phyloP scores from a whole-genome alignment of 805 yeast genomes.

The Candida multigemmis region DNA sequence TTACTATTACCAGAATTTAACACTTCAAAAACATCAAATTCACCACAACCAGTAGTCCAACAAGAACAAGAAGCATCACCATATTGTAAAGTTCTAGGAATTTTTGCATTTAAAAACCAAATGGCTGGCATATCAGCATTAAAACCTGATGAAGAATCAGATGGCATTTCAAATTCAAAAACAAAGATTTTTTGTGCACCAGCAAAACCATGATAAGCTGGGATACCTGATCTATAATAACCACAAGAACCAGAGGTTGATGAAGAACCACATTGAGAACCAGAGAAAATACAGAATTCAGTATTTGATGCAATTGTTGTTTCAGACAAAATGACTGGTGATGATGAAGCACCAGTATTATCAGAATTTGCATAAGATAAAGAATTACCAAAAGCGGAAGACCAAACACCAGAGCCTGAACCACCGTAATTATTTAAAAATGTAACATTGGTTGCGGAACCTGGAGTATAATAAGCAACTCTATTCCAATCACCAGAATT shows the following conservation, averaged over 20 bases:
- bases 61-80: slow-evolving; percentile 83
- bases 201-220: slow-evolving; percentile 91
- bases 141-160: slow-evolving; percentile 36
- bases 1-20: slow-evolving; percentile 67
- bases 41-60: slow-evolving; percentile 98
- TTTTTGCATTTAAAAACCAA: slow-evolving; percentile 91
- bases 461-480: slow-evolving; percentile 67
- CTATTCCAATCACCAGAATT: slow-evolving; percentile 61
- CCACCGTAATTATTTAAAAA: slow-evolving; percentile 91
- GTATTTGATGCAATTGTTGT: slow-evolving; percentile 60
- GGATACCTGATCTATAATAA: slow-evolving; percentile 73
- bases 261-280: slow-evolving; percentile 43
- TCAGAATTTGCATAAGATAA: slow-evolving; percentile 75
- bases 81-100: slow-evolving; percentile 95
- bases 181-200: slow-evolving; percentile 82
- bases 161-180: slow-evolving; percentile 92
- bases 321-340: slow-evolving; percentile 61
- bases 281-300: slow-evolving; percentile 81
- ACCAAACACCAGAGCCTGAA: slow-evolving; percentile 84
- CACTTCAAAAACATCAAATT: slow-evolving; percentile 89
- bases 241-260: slow-evolving; percentile 77
- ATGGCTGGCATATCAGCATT: slow-evolving; percentile 97
- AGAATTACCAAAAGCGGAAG: slow-evolving; percentile 83
- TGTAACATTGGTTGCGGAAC: slow-evolving; percentile 59
- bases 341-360: slow-evolving; percentile 64